phyloP scores from a whole-genome alignment of 768 basidiomycete genomes.

The Podaxis sp. region DNA sequence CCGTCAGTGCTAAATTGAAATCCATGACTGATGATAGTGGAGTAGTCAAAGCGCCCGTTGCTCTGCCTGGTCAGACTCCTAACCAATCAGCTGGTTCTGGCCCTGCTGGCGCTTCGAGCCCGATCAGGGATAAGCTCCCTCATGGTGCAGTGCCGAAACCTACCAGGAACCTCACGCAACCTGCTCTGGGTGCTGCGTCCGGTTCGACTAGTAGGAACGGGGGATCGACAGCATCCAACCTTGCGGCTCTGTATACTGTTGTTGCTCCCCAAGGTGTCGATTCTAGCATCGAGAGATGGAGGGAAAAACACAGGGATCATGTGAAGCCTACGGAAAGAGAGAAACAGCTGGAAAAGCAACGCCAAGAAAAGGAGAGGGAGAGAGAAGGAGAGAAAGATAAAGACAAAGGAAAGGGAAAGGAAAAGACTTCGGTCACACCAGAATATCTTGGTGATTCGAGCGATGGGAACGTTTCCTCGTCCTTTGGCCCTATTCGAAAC shows the following conservation, averaged over 20 bases:
- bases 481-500: not conserved
- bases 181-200: not conserved
- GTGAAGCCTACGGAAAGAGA: not conserved
- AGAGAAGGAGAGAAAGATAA: not conserved
- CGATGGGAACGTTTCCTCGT: not conserved
- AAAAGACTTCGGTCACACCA: not conserved
- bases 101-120: not conserved
- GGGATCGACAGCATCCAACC: conserved; percentile 5
- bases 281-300: not conserved
- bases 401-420: conserved; percentile 8
- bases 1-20: not conserved
- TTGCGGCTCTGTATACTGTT: not conserved
- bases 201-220: not conserved
- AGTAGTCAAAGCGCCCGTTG: not conserved
- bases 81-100: not conserved
- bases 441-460: conserved; percentile 9
- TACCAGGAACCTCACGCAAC: not conserved
- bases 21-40: not conserved
- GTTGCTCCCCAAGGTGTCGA: not conserved
- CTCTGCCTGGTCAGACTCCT: not conserved
- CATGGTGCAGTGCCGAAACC: not conserved
- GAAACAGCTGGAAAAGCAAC: not conserved
- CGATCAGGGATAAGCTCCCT: not conserved
- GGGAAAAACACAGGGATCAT: not conserved
- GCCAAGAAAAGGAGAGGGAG: not conserved